phyloP scores from a whole-genome alignment of 106 monocot genomes.

The Alisma plantagoaquatica region DNA sequence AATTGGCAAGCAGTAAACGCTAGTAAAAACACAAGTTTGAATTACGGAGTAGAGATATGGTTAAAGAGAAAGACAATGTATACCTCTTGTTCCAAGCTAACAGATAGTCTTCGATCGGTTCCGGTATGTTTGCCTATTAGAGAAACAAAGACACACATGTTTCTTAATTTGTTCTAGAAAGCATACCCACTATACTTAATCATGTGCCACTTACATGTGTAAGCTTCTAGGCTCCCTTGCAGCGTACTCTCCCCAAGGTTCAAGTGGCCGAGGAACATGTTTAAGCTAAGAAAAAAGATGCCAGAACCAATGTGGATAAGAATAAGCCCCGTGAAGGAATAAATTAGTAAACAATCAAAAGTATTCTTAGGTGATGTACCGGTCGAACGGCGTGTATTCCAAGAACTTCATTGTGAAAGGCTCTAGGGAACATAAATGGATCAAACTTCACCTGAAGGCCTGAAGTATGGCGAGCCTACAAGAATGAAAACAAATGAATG shows the following conservation, averaged over 20 bases:
- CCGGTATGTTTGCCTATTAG: constrained; percentile 72
- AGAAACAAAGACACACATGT: background rate
- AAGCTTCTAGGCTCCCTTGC: constrained; percentile 76
- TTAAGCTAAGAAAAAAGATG: constrained; percentile 41
- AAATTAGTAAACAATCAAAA: no score
- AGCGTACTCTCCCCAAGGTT: constrained; percentile 86
- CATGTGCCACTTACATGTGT: constrained; percentile 43
- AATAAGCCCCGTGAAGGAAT: background rate
- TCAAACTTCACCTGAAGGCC: no score
- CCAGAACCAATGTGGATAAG: background rate
- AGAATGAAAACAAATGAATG: no score
- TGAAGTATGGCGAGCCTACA: no score
- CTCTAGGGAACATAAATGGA: constrained; percentile 13
- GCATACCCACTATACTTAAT: background rate
- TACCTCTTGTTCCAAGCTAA: constrained; percentile 94
- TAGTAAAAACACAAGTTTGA: no score
- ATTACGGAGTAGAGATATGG: no score
- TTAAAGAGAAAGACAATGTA: constrained; percentile 1
- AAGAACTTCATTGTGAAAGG: constrained; percentile 71
- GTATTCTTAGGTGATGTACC: no score
- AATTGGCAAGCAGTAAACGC: no score
- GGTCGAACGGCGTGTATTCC: constrained; percentile 69
- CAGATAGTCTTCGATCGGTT: constrained; percentile 60
- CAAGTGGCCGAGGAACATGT: constrained; percentile 64
- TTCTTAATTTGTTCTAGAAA: background rate